phyloP scores from a whole-genome alignment of 768 basidiomycete genomes.

The Suillus decipiens region DNA sequence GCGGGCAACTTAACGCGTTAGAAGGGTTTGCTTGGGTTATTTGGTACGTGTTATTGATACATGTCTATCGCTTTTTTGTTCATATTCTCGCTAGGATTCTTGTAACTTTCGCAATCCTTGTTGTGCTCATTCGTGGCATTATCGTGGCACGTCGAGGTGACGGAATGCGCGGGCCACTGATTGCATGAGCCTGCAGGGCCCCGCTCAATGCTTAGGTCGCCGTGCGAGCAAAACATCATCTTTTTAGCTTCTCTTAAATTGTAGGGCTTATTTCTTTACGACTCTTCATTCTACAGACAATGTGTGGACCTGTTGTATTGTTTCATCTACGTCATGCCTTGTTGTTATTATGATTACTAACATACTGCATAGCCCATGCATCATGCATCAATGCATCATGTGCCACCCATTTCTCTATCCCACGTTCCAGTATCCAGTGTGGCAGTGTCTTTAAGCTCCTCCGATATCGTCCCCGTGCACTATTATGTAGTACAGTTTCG shows the following conservation, averaged over 20 bases:
- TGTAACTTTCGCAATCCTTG: conserved; percentile 58
- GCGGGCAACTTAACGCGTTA: conserved; percentile 75
- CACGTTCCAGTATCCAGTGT: neutral
- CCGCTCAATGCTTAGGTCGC: neutral
- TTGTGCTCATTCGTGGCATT: conserved; percentile 63
- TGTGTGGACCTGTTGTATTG: neutral
- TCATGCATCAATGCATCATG: too few species aligned
- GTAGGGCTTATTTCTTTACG: too few species aligned
- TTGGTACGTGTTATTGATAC: conserved; percentile 48
- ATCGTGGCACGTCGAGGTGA: conserved; percentile 63
- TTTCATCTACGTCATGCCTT: neutral
- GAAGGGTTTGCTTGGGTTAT: conserved; percentile 77
- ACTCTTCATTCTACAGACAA: neutral
- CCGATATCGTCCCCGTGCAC: neutral
- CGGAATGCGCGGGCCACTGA: conserved; percentile 60
- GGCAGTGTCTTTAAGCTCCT: neutral
- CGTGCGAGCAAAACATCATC: neutral
- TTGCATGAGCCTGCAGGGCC: conserved; percentile 27
- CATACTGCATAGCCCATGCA: neutral
- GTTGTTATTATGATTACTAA: neutral
- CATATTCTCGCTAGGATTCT: conserved; percentile 51
- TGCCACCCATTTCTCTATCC: neutral
- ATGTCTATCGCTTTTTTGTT: neutral
- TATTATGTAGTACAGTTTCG: neutral
- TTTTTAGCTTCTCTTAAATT: neutral